Base-by-base conservation (phyloP, 371 early-diverging fungal species). In the Mortierella sp. region DNA sequence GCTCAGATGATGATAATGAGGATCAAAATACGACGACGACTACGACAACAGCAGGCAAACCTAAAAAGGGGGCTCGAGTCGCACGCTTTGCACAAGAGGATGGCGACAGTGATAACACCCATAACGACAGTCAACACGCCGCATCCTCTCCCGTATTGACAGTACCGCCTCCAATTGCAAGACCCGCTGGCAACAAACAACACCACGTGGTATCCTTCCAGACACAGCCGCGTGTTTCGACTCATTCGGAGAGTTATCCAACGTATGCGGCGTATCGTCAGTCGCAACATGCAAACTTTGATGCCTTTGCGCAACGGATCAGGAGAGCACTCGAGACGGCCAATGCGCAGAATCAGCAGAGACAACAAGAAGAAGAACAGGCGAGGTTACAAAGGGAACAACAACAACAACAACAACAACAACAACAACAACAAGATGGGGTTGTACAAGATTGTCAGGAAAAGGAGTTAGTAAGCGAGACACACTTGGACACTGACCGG, bases 211-310 rank as follows among this genome's bases (percentile, higher is more conserved):
- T 74, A 19, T 60, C 69, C 1, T 74, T 74, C 57, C 64, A 74
- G 27, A 69, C 64, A 0, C 47, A 43, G 28, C 60, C 59, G 0
- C 27, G 63, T 1, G 63, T 52, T 14, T 51, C 60, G 16, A 56
- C 48, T 9, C 21, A 54, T 8, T 51, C 55, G 5, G 56, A 52
- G 7, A 46, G n/a, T 10, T 74, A 74, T n/a, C 74, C 74, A 19
- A 68, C 74, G 1, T 74, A 46, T 63, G 74, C 74, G 13, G 49
- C 61, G 13, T 74, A 74, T 53, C 69, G 74, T 0, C 74, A 68
- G 26, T 16, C 54, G 2, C 74, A 64, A 49, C 64, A 71, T 47
- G 49, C 64, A n/a, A 64, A 59, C 49, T 68, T 74, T 57, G 69
- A 68, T 53, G 69, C 61, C 2, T 74, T 74, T 48, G 57, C 74